phyloP scores from a whole-genome alignment of 2,329 filamentous ascomycete genomes.

The Lomentospora prolificans region DNA sequence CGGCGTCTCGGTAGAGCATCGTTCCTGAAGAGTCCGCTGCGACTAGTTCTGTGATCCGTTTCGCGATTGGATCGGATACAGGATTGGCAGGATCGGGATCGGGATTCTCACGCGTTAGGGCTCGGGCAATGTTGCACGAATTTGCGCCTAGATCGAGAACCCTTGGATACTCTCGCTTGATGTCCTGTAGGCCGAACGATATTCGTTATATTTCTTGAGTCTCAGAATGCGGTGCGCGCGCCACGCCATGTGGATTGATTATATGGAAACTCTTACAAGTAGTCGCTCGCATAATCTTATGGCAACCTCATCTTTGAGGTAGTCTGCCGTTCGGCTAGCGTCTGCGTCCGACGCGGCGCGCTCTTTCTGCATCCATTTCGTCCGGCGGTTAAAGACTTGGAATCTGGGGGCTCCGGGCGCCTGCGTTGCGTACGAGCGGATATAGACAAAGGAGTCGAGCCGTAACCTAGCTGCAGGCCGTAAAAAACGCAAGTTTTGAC shows the following conservation, averaged over 20 bases:
- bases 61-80: conserved; percentile 55
- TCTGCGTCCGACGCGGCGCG: conserved; percentile 63
- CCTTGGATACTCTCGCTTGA: conserved; percentile 75
- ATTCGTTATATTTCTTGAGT: not conserved
- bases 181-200: conserved; percentile 49
- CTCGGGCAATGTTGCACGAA: conserved; percentile 84
- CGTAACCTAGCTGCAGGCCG: not conserved
- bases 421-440: conserved; percentile 64
- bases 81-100: conserved; percentile 49
- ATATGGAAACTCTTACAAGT: conserved; percentile 41
- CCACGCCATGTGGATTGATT: not conserved
- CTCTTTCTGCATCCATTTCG: conserved; percentile 89
- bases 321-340: conserved; percentile 73
- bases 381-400: conserved; percentile 81
- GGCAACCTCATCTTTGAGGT: conserved; percentile 88
- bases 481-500: conserved; percentile 4
- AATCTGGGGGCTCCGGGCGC: conserved; percentile 66
- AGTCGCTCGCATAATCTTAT: conserved; percentile 74
- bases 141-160: conserved; percentile 93
- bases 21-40: conserved; percentile 72
- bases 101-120: conserved; percentile 61
- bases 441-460: not conserved
- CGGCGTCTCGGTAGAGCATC: conserved; percentile 71
- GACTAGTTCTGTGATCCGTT: conserved; percentile 62
- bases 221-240: not conserved